Conservation (phyloP, 257 asterid species). For the Jaltomata sinuosa region DNA sequence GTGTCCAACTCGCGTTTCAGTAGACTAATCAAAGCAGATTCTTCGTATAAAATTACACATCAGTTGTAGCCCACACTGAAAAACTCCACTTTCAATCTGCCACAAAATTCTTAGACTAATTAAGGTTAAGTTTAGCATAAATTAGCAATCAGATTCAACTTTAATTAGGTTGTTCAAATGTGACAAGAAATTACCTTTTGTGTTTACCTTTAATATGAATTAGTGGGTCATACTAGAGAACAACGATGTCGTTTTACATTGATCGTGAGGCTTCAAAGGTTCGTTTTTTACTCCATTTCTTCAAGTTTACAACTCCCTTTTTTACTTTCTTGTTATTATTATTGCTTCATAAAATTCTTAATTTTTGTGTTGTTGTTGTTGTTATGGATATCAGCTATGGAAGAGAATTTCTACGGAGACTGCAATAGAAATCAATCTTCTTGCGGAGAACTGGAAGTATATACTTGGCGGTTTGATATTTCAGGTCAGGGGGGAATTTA, state of each 20-base stretch:
- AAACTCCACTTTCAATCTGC: not conserved
- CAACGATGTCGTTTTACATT: conserved; percentile 76
- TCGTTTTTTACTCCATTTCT: conserved; percentile 3
- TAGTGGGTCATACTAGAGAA: conserved; percentile 23
- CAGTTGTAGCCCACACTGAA: not conserved
- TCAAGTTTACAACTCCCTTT: not conserved
- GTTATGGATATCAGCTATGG: conserved; percentile 40
- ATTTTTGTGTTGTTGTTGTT: not conserved
- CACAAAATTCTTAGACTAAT: not conserved
- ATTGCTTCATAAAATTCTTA: not conserved
- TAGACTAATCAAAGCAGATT: not conserved
- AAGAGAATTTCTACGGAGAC: conserved; percentile 54
- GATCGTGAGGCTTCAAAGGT: conserved; percentile 96
- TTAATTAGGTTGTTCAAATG: not conserved
- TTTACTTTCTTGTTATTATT: not conserved
- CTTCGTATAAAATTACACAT: not conserved
- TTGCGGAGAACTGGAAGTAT: conserved; percentile 63
- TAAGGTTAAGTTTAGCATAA: not conserved
- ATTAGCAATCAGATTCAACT: not conserved
- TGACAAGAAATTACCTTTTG: not conserved
- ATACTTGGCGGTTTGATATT: conserved; percentile 52
- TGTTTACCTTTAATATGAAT: conserved; percentile 6
- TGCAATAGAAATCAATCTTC: conserved; percentile 49
- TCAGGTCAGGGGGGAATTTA: too few relatives aligned
- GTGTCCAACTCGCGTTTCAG: conserved; percentile 71